Evolutionary conservation across 352 stramenopile species (phyloP), one percentile per base, ranked within the genome.

Genomic region (Phytophthora citricola): DNA sequence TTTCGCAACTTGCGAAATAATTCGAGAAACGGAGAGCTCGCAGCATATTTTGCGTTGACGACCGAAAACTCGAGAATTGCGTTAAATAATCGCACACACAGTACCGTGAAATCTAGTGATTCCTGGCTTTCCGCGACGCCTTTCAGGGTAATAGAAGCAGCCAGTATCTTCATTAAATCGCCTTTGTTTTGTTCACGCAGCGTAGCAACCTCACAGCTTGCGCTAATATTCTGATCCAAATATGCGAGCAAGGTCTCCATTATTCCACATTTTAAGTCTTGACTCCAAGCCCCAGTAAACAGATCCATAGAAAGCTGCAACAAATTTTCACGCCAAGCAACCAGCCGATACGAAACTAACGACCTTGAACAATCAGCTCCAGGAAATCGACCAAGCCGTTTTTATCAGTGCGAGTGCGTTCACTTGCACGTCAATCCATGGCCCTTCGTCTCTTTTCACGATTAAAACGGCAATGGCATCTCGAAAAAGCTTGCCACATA

Each of bases 51-150:
- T 3, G 57, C 57, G 31, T 67, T 71, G 7, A 12, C 15, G n/a
- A 58, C 31, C 2, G 63, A 67, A 39, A 54, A 71, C 29, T 67
- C 63, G 27, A 71, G 67, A 31, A 53, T 39, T 29, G 36, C 43
- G 27, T 54, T 67, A 15, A 45, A 71, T 22, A 67, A 20, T 32
- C 20, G 41, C 15, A 71, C 39, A 20, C 32, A 59, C 20, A 52
- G 24, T 14, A 22, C 10, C 2, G n/a, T 11, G 32, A 51, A 12
- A 50, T 29, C 31, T 15, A 38, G 11, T 41, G 36, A 17, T 50
- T 38, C 14, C 9, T 2, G 7, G 7, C 12, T 11, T 29, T 40
- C 27, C 20, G 17, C 14, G 12, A 2, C 4, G 14, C 31, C 24
- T 17, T 63, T 14, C 22, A 20, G 0, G 10, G 7, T 6, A n/a